Conservation (phyloP, 306 rosid species). For the Hippophae rhamnoides region DNA sequence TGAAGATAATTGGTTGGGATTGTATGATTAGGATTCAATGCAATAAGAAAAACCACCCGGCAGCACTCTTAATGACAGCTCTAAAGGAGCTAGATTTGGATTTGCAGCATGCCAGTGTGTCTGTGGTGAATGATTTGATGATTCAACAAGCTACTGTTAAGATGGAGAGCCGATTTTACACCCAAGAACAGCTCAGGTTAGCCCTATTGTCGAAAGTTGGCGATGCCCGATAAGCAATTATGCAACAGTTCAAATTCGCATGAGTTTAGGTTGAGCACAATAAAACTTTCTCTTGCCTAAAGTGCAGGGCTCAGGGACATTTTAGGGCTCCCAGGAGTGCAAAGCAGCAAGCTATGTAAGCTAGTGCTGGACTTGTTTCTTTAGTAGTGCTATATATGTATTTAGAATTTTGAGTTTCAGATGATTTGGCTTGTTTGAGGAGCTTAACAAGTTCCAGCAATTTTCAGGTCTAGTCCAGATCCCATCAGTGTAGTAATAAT, state of each 20-base stretch:
- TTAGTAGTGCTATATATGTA: neutral
- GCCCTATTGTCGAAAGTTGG: conserved; percentile 59
- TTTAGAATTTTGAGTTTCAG: conserved; percentile 27
- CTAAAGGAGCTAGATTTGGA: conserved; percentile 83
- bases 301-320: conserved; percentile 42
- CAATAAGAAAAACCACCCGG: conserved; percentile 80
- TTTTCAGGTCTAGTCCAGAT: neutral
- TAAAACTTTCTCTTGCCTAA: neutral
- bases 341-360: conserved; percentile 31
- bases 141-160: conserved; percentile 91
- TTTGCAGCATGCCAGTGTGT: conserved; percentile 83
- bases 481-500: conserved; percentile 10
- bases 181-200: conserved; percentile 77
- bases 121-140: conserved; percentile 86
- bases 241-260: neutral
- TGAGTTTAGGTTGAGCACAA: neutral
- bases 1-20: conserved; percentile 92
- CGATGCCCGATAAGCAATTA: conserved; percentile 22
- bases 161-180: conserved; percentile 76
- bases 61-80: conserved; percentile 78
- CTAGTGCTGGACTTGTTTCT: conserved; percentile 1
- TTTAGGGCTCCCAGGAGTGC: conserved; percentile 39
- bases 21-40: conserved; percentile 86
- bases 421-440: conserved; percentile 17
- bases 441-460: conserved; percentile 24